A percentile compares a stretch with the other conserved stretches of the same genome.
Evolutionary conservation across 371 early-diverging fungal genomes (phyloP).

Genomic region (Mortierella sp.): DNA sequence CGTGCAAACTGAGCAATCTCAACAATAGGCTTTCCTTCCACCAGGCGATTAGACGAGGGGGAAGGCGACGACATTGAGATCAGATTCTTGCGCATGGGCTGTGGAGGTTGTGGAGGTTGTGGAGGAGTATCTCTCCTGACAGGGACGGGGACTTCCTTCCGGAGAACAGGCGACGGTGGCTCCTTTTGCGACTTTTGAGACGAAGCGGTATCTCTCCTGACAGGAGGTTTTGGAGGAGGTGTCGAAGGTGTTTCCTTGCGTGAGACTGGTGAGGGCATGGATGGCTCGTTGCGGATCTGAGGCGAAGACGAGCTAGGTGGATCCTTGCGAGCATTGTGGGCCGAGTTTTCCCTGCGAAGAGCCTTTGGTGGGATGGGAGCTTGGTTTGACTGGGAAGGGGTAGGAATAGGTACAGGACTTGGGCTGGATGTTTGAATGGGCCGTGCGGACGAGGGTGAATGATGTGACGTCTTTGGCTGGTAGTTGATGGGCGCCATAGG

Average conservation of each 20-base stretch:
- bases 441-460: slow-evolving; percentile 20
- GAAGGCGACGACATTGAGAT: slow-evolving; percentile 45
- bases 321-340: slow-evolving; percentile 37
- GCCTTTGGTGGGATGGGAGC: slow-evolving; percentile 30
- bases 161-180: slow-evolving; percentile 27
- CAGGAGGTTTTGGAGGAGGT: slow-evolving; percentile 39
- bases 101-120: slow-evolving; percentile 19
- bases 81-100: slow-evolving; percentile 51
- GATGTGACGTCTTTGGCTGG: slow-evolving; percentile 44
- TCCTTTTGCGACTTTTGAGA: slow-evolving; percentile 45
- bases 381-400: slow-evolving; percentile 19
- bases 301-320: slow-evolving; percentile 24
- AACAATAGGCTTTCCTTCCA: slow-evolving; percentile 34
- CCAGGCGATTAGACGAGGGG: slow-evolving; percentile 1
- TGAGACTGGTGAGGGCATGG: slow-evolving; percentile 28
- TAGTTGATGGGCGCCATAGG: slow-evolving; percentile 36
- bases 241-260: slow-evolving; percentile 28
- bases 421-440: slow-evolving; percentile 22
- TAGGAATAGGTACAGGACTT: slow-evolving; percentile 1
- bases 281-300: slow-evolving; percentile 36
- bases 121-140: slow-evolving; percentile 29
- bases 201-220: slow-evolving; percentile 42
- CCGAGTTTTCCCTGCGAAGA: slow-evolving; percentile 42
- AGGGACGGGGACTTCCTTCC: slow-evolving; percentile 27
- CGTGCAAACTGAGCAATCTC: slow-evolving; percentile 56